These are phyloP conservation scores for Furcasterigmium furcatum DNA, from an alignment of 2,329 filamentous ascomycete species.

Conservation along the genomic window DNA sequence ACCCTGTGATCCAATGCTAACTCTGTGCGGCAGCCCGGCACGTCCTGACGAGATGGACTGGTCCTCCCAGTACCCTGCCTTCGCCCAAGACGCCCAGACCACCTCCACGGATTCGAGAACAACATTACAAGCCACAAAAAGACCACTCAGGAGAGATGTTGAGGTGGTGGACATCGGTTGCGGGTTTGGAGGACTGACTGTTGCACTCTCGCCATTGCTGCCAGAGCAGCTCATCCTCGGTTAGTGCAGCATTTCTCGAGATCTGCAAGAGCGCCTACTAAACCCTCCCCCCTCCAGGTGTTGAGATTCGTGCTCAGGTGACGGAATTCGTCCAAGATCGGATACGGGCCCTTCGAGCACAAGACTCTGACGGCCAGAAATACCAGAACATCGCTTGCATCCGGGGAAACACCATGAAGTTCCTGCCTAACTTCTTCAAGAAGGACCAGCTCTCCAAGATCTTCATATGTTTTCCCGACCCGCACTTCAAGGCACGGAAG, in stretches of 20 bases:
- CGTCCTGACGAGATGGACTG: slow-evolving; percentile 88
- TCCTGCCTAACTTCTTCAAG: slow-evolving; percentile 94
- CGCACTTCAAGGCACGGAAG: slow-evolving; percentile 96
- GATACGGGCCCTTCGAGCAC: slow-evolving; percentile 73
- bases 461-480: slow-evolving; percentile 97
- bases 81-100: slow-evolving; percentile 38
- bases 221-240: slow-evolving; percentile 82
- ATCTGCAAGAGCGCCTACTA: background rate
- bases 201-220: slow-evolving; percentile 78
- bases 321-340: slow-evolving; percentile 88
- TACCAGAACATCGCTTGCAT: slow-evolving; percentile 90
- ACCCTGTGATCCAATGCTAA: slow-evolving; percentile 5
- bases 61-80: slow-evolving; percentile 79
- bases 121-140: slow-evolving; percentile 14
- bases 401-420: slow-evolving; percentile 97
- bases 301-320: slow-evolving; percentile 91
- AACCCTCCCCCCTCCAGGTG: slow-evolving; percentile 53
- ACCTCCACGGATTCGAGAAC: slow-evolving; percentile 11
- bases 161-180: slow-evolving; percentile 97
- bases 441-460: slow-evolving; percentile 81
- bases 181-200: slow-evolving; percentile 87
- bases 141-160: slow-evolving; percentile 62
- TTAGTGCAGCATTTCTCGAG: slow-evolving; percentile 25
- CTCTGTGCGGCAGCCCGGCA: slow-evolving; percentile 56
- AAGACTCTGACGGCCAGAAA: slow-evolving; percentile 47